phyloP scores from a whole-genome alignment of 116 monocot genomes.

The Phalaenopsis hybrid region DNA sequence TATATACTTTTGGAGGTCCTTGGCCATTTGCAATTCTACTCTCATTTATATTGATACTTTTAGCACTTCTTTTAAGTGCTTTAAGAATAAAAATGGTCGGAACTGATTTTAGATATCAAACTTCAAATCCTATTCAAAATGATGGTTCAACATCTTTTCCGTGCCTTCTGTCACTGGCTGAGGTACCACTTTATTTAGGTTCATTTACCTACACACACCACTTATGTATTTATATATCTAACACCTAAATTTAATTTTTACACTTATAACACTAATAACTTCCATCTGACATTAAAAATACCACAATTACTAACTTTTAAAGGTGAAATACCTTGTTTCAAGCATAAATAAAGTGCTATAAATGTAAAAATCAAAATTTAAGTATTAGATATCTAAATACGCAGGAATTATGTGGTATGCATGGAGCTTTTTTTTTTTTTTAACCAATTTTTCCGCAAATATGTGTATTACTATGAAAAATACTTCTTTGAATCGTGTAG shows the following conservation, averaged over 20 bases:
- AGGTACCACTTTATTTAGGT: slow-evolving; percentile 33
- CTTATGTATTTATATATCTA: too few species aligned
- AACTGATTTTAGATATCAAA: slow-evolving; percentile 44
- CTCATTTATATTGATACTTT: slow-evolving; percentile 48
- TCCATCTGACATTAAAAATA: too few species aligned
- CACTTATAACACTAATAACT: too few species aligned
- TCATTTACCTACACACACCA: too few species aligned
- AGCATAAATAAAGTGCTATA: too few species aligned
- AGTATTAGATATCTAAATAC: too few species aligned
- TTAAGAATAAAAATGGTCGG: slow-evolving; percentile 74
- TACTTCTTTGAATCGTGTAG: background rate
- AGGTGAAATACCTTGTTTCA: too few species aligned
- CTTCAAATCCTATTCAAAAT: slow-evolving; percentile 45
- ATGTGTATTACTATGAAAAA: background rate
- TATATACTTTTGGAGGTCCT: slow-evolving; percentile 92
- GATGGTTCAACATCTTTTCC: slow-evolving; percentile 63
- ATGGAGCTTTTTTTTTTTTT: too few species aligned
- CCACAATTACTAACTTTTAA: too few species aligned
- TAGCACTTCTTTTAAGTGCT: slow-evolving; percentile 65
- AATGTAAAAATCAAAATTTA: too few species aligned
- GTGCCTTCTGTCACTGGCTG: slow-evolving; percentile 73
- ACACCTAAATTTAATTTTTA: too few species aligned
- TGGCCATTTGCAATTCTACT: slow-evolving; percentile 68
- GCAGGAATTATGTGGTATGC: too few species aligned
- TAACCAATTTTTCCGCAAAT: background rate